Conservation (phyloP, 805 yeast species). For the Wickerhamomyces chaumierensis region DNA sequence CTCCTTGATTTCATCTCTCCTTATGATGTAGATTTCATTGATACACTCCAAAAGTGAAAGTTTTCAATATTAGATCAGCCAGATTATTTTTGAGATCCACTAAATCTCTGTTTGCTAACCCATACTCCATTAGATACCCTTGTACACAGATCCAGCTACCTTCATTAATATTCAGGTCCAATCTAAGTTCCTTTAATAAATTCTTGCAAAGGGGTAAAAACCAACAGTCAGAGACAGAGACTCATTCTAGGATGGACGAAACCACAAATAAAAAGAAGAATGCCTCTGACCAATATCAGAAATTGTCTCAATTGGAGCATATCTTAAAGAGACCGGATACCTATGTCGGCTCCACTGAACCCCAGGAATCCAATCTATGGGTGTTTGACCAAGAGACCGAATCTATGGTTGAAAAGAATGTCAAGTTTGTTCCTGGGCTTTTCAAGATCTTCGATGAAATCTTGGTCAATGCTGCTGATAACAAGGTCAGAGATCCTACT, state of each 20-base stretch:
- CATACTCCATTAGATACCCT: too few species aligned
- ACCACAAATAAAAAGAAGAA: conserved; percentile 26
- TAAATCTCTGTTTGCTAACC: too few species aligned
- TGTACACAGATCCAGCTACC: too few species aligned
- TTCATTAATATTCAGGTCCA: too few species aligned
- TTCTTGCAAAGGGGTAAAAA: background rate
- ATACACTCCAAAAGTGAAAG: too few species aligned
- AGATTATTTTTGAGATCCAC: too few species aligned
- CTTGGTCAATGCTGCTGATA: conserved; percentile 96
- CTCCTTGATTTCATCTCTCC: too few species aligned
- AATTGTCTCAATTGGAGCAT: conserved; percentile 90
- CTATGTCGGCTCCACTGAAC: conserved; percentile 90
- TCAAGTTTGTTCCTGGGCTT: conserved; percentile 86
- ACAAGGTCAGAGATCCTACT: conserved; percentile 85
- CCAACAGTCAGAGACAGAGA: background rate
- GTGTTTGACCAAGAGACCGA: conserved; percentile 56
- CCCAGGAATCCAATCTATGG: conserved; percentile 76
- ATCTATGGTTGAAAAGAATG: conserved; percentile 46
- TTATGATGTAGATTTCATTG: too few species aligned
- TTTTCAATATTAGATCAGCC: too few species aligned
- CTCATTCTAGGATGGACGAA: too few species aligned
- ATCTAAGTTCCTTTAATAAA: background rate
- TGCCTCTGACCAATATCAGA: conserved; percentile 75
- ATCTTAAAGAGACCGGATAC: conserved; percentile 96
- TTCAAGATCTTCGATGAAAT: conserved; percentile 96